Evolutionary conservation across 441 rosid species (phyloP), one percentile per base, ranked within the genome.

Genomic region (Kokia cookei): DNA sequence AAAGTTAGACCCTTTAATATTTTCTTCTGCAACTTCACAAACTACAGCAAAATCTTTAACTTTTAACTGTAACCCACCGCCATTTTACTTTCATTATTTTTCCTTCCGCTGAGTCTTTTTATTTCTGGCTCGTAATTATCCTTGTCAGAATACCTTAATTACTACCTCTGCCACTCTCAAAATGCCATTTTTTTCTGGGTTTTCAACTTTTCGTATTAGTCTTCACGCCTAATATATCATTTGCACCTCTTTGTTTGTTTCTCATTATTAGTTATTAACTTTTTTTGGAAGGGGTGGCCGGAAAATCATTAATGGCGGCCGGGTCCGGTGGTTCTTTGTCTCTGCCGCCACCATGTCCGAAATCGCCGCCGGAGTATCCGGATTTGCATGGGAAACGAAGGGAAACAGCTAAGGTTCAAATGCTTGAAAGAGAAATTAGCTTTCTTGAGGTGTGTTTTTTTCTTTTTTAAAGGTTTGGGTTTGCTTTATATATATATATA

Each of bases 331-430:
- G 72, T 42, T 73, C 85, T 71, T 82, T 86, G 57, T 83, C 90
- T 24, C 74, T 83, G 75, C 92, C 89, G 14, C 87, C 87, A 29
- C 94, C 94, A 8, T 62, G 84, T 66, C 95, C 93, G 1, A 86
- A 84, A 78, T 86, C 89, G 48, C 93, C 91, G 60, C 93, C 91
- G 43, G 80, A 82, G 80, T 88, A 82, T 75, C 93, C 95, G 22
- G 90, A 86, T 79, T 81, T 88, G 84, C 85, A 77, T 57, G 87
- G 88, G 5, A 88, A 78, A 77, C 73, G 90, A 76, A 74, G 82
- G 73, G 85, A 81, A 77, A 32, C 83, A 78, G 77, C 82, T 51
- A 85, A 78, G 47, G 81, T 85, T 42, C 89, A 86, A 74, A 70
- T 81, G 71, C 82, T 86, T 67, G 92, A 86, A 78, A 81, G 85